These are phyloP conservation scores for Coniophora puteana DNA, from an alignment of 1,284 basidiomycete species.

Conservation along the genomic window DNA sequence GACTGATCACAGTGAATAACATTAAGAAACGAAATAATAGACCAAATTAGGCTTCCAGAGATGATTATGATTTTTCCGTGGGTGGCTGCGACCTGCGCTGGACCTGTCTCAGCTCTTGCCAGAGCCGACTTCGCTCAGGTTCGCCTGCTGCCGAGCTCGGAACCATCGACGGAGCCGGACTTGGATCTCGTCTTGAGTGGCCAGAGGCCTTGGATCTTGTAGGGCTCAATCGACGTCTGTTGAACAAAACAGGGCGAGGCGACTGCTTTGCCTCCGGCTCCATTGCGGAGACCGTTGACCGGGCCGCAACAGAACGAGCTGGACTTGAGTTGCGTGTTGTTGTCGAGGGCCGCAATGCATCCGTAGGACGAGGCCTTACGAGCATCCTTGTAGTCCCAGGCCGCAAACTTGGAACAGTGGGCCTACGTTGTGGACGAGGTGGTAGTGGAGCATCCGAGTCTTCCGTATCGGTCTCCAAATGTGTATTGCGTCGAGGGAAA, in stretches of 20 bases:
- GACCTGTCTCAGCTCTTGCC: conserved; percentile 56
- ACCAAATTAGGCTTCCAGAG: no score
- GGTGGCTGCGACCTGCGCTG: conserved; percentile 43
- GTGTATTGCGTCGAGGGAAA: conserved; percentile 28
- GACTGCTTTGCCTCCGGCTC: conserved; percentile 27
- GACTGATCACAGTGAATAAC: no score
- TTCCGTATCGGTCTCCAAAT: conserved; percentile 27
- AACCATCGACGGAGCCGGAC: conserved; percentile 24
- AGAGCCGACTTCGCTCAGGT: conserved; percentile 44
- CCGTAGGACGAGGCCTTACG: conserved; percentile 32
- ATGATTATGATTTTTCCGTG: conserved; percentile 35
- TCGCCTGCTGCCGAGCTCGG: conserved; percentile 26
- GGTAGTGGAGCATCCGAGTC: conserved; percentile 24
- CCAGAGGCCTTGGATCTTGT: conserved; percentile 25
- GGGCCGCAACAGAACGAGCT: conserved; percentile 37
- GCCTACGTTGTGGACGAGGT: conserved; percentile 20
- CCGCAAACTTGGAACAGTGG: conserved; percentile 21
- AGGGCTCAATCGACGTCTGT: conserved; percentile 24
- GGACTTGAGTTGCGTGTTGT: no score
- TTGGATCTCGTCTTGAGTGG: conserved; percentile 23
- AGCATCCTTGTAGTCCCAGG: conserved; percentile 37
- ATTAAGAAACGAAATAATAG: no score
- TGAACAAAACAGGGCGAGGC: conserved; percentile 20
- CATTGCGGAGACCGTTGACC: conserved; percentile 29
- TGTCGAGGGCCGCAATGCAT: no score